phyloP scores from a whole-genome alignment of 192 early-diverging fungal species.

The Podila clonocystis region DNA sequence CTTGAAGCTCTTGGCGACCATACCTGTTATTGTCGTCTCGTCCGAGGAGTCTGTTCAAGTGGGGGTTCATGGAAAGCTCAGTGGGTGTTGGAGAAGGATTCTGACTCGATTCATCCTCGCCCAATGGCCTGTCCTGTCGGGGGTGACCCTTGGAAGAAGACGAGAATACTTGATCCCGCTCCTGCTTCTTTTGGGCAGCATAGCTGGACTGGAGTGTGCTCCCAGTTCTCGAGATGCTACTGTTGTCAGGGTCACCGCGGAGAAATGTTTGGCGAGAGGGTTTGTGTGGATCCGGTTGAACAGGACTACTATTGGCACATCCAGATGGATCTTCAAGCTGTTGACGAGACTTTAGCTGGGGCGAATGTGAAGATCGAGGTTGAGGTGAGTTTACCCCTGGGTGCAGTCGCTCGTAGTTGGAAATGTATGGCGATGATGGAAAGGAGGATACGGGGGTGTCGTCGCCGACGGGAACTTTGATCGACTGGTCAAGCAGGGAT shows the following conservation, averaged over 20 bases:
- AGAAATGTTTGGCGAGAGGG: not conserved
- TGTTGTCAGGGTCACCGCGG: not conserved
- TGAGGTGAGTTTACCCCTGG: conserved; percentile 7
- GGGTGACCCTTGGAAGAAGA: not conserved
- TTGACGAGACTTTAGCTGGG: not conserved
- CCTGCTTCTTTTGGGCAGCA: not conserved
- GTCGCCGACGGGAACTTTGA: conserved; percentile 34
- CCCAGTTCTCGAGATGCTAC: not conserved
- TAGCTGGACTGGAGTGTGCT: not conserved
- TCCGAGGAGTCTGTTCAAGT: not conserved
- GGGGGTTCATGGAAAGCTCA: not conserved
- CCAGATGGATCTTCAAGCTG: conserved; percentile 31
- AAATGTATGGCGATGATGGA: not conserved
- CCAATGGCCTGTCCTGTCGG: not conserved
- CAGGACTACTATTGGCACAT: not conserved
- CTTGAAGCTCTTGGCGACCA: not conserved
- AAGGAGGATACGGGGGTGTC: not conserved
- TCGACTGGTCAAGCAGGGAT: conserved; percentile 8
- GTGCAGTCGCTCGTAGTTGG: conserved; percentile 10
- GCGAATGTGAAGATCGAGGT: conserved; percentile 14
- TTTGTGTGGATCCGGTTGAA: no score
- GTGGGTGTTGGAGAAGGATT: not conserved
- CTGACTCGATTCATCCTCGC: not conserved
- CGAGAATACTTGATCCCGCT: not conserved
- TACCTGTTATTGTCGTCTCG: conserved; percentile 2